phyloP scores from a whole-genome alignment of 371 early-diverging fungal genomes.

The Dichotomocladium elegans region DNA sequence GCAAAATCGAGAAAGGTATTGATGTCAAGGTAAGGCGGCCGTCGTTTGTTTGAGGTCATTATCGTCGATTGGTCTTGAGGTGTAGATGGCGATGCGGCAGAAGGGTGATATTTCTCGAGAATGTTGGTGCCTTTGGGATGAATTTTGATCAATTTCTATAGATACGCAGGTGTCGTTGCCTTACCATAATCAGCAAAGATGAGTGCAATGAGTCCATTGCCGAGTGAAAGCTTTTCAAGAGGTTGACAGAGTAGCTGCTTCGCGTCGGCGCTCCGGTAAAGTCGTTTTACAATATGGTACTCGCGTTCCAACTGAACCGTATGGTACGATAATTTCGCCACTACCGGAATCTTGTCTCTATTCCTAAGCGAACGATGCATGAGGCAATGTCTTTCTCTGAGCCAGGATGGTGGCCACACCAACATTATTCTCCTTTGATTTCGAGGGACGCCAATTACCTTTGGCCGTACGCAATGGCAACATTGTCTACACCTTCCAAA shows the following conservation, averaged over 20 bases:
- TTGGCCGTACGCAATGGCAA: slow-evolving; percentile 33
- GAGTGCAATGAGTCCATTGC: slow-evolving; percentile 29
- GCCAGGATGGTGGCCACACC: too few species aligned
- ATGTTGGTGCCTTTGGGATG: slow-evolving; percentile 18
- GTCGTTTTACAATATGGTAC: slow-evolving; percentile 39
- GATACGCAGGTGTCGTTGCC: not conserved
- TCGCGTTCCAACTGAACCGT: slow-evolving; percentile 41
- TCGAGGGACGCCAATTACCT: too few species aligned
- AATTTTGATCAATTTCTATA: not conserved
- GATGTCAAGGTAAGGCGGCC: slow-evolving; percentile 9
- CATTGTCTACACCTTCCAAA: slow-evolving; percentile 31
- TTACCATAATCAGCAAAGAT: slow-evolving; percentile 33
- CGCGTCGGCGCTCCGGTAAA: slow-evolving; percentile 26
- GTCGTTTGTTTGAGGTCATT: not conserved
- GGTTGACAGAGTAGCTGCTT: slow-evolving; percentile 32
- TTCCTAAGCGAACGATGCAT: slow-evolving; percentile 13
- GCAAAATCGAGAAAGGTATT: slow-evolving; percentile 35
- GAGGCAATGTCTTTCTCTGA: too few species aligned
- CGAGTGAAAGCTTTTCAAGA: slow-evolving; percentile 27
- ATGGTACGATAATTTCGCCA: slow-evolving; percentile 45
- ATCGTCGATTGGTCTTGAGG: not conserved
- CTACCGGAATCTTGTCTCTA: slow-evolving; percentile 32
- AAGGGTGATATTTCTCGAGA: slow-evolving; percentile 26
- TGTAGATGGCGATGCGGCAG: slow-evolving; percentile 2
- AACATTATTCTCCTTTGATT: too few species aligned